Evolutionary conservation across 202 grass and related monocot genomes (phyloP), one percentile per base, ranked within the genome.

Genomic region (Eragrostis tef): DNA sequence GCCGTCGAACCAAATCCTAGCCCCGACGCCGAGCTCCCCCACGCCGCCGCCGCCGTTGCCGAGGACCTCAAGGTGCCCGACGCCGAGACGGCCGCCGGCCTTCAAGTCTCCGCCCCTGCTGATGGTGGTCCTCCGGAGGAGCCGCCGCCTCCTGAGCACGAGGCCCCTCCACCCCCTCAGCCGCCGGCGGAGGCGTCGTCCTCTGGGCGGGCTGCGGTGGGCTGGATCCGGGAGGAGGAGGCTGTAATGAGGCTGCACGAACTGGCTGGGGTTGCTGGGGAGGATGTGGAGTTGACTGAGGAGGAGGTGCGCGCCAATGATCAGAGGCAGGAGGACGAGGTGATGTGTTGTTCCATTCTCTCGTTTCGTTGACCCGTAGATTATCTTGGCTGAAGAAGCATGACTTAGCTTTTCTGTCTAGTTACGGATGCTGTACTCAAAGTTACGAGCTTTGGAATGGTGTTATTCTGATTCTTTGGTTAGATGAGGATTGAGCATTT

Each of bases 321-420:
- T 81, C 88, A 92, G 92, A 70, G 86, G 79, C 94, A 97, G 86
- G 90, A 94, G 42, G 92, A 94, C 49, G 94, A 97, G 94, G 94
- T 97, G 44, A 82, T 10, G 31, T 9, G 1, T n/a, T 67, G 42
- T 16, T 66, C 11, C 60, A 6, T 5, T 13, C 54, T 58, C n/a
- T 58, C 25, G 58, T 17, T 69, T 6, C 41, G n/a, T 84, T 79
- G 19, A 22, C 9, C 24, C 15, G 10, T 53, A 12, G 25, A 49
- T 72, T 49, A 50, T 71, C 9, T 71, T 27, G 25, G 44, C 25
- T 13, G 0, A 46, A 14, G 27, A 63, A 70, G 16, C 31, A 34
- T 34, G 6, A 45, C 13, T 43, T 73, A 7, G 75, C 20, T 24
- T 9, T 85, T 61, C 21, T 77, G 6, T 44, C 16, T 87, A 22